Conservation (phyloP, 352 stramenopile species). For the Pythium graminicola region DNA sequence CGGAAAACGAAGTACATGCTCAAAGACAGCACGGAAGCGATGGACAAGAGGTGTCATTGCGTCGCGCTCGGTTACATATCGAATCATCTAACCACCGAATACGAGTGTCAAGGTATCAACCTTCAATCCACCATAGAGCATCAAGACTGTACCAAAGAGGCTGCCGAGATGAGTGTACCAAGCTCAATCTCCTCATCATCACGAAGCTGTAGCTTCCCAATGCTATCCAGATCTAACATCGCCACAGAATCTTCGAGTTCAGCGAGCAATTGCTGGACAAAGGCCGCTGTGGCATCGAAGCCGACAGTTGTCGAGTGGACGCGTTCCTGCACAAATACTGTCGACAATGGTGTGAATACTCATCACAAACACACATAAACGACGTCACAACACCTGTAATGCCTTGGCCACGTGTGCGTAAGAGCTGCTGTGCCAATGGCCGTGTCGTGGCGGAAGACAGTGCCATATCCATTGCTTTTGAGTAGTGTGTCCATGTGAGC, state of each 20-base stretch:
- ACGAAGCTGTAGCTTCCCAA: slow-evolving; percentile 12
- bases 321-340: slow-evolving; percentile 65
- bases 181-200: slow-evolving; percentile 63
- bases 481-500: slow-evolving; percentile 12
- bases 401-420: slow-evolving; percentile 23
- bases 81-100: slow-evolving; percentile 37
- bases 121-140: not conserved
- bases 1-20: slow-evolving; percentile 43
- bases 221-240: slow-evolving; percentile 23
- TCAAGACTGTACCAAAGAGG: slow-evolving; percentile 16
- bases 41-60: slow-evolving; percentile 49
- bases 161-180: slow-evolving; percentile 50
- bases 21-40: slow-evolving; percentile 47
- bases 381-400: slow-evolving; percentile 23
- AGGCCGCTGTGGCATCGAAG: slow-evolving; percentile 47
- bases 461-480: slow-evolving; percentile 15
- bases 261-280: slow-evolving; percentile 55
- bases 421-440: slow-evolving; percentile 25
- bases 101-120: not conserved
- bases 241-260: slow-evolving; percentile 51
- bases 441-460: slow-evolving; percentile 1
- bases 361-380: not conserved
- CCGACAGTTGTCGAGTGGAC: slow-evolving; percentile 66
- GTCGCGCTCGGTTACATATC: slow-evolving; percentile 66
- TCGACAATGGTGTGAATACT: not conserved